Evolutionary conservation across 768 basidiomycete species (phyloP), one percentile per base, ranked within the genome.

Genomic region (Mycena alexandri): DNA sequence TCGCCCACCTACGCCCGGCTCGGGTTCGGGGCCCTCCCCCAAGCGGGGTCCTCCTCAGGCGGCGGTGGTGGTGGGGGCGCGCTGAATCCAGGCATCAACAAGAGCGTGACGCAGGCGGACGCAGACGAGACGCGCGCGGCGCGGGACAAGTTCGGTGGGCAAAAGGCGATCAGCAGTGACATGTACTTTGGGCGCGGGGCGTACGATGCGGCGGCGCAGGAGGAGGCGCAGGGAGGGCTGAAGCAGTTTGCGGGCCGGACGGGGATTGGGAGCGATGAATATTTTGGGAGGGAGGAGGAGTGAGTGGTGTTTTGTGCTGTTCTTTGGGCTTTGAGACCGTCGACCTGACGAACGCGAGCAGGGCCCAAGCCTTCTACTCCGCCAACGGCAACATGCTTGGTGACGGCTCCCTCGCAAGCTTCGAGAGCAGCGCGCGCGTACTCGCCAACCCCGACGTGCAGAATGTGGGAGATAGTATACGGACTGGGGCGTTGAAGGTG

Each of bases 151-250:
- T 99, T 98, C 78, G 94, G 95, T 3, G 78, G 76, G 65, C 97
- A 99, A 76, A 99, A 98, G 76, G 95, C 89, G 56, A 99, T 99
- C 77, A 98, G 96, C 5, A 96, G 95, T 3, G 97, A 99, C 75
- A 95, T 96, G 93, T 98, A 91, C 84, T 98, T 98, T 77, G 94
- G 91, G 22, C 88, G 96, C 44, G 92, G 92, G 52, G 78, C 89
- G 19, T 98, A 97, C 80, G 96, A 98, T 75, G 89, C 94, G 1
- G 74, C 77, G 38, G 84, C 88, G 2, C 74, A 86, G 41, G 79
- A 83, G 47, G 95, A 98, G 79, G 95, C 95, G 4, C 92, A 94
- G 74, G 79, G 85, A 13, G 90, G 96, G 2, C 81, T 98, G 42
- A 87, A 90, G 72, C 83, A 87, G 42, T 99, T 99, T 89, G 88